A percentile compares a stretch with the other conserved stretches of the same genome.
These are phyloP conservation scores for Lolium multiflorum DNA, from an alignment of 176 grass and related monocot genomes.

Conservation along the genomic window DNA sequence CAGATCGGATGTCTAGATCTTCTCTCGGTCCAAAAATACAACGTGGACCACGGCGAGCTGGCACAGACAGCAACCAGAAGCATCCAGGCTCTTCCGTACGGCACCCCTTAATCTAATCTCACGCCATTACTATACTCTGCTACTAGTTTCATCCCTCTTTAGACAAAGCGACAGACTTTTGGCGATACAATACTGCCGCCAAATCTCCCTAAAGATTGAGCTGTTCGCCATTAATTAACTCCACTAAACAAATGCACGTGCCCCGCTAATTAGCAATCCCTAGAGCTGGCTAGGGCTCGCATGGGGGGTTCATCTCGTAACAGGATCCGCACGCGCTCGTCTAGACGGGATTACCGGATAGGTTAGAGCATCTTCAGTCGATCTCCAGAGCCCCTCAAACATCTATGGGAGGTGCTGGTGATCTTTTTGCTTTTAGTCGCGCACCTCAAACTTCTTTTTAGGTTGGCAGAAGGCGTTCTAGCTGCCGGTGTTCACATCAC, in stretches of 20 bases:
- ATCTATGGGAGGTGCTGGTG: too few species aligned
- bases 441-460: too few species aligned
- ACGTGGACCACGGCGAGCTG: neutral
- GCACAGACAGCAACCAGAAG: neutral
- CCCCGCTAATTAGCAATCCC: neutral
- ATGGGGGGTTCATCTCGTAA: neutral
- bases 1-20: neutral
- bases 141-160: neutral
- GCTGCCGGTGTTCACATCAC: too few species aligned
- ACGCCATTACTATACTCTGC: neutral
- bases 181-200: neutral
- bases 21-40: neutral
- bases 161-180: neutral
- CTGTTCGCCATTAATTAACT: neutral
- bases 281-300: neutral
- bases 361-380: too few species aligned
- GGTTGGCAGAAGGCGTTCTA: too few species aligned
- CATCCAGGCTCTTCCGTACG: constrained; percentile 28
- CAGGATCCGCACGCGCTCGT: neutral
- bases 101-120: neutral
- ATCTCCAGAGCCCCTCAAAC: too few species aligned
- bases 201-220: constrained; percentile 19
- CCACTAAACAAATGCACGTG: neutral
- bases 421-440: too few species aligned
- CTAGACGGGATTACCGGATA: too few species aligned